Conservation (phyloP, 805 yeast species). For the Cyberlindnera subsufficiens region DNA sequence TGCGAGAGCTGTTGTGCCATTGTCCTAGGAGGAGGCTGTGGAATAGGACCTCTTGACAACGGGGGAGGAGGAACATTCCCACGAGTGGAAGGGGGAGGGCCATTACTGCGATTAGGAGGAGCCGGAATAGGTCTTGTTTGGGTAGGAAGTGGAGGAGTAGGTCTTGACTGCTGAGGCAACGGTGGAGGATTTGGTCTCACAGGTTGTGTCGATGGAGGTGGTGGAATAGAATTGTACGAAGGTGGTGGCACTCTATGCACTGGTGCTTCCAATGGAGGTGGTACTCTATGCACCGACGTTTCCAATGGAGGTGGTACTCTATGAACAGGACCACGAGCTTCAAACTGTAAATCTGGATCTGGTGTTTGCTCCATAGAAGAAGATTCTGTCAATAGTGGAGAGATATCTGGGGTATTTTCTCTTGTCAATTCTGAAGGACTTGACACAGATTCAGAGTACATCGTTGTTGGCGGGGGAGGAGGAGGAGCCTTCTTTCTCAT, state of each 20-base stretch:
- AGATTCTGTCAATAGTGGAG: constrained; percentile 12
- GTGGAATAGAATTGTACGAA: constrained; percentile 9
- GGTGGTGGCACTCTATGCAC: constrained; percentile 22
- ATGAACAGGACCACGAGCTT: constrained; percentile 9
- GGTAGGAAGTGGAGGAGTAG: neutral
- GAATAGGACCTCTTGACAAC: constrained; percentile 9
- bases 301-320: constrained; percentile 24
- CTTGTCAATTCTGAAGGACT: constrained; percentile 10
- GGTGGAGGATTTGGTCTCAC: constrained; percentile 3
- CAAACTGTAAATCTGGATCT: neutral
- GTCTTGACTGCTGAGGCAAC: neutral
- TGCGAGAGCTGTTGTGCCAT: constrained; percentile 5
- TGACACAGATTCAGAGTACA: constrained; percentile 2
- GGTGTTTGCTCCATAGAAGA: constrained; percentile 1
- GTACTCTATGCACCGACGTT: constrained; percentile 18
- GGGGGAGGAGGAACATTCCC: constrained; percentile 8
- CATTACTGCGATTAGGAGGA: constrained; percentile 1
- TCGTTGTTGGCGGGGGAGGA: constrained; percentile 33
- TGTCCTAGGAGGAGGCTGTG: constrained; percentile 12
- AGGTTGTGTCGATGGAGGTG: constrained; percentile 3
- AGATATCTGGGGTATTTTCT: constrained; percentile 6
- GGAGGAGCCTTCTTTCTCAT: constrained; percentile 35
- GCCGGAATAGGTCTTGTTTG: constrained; percentile 6
- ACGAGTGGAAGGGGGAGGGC: constrained; percentile 6
- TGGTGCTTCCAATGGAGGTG: constrained; percentile 22